Conservation (phyloP, 495 filamentous ascomycete genomes). For the Aspergillus heteromorphus region DNA sequence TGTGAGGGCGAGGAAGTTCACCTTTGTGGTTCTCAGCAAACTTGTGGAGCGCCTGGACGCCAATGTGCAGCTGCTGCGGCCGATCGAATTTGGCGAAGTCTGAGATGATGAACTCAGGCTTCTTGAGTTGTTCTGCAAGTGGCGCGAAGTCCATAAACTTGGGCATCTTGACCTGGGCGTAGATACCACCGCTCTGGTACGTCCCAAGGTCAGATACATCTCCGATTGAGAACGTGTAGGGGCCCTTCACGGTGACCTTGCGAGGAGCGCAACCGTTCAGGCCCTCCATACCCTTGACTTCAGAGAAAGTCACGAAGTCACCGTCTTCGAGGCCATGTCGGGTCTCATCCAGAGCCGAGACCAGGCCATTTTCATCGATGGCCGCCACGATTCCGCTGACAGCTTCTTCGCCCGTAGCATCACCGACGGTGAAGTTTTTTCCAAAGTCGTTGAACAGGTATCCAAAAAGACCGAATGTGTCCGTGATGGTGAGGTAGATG, state of each 20-base stretch:
- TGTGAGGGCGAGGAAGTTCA: constrained; percentile 74
- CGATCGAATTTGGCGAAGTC: constrained; percentile 98
- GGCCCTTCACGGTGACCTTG: constrained; percentile 89
- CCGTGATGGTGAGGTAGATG: constrained; percentile 81
- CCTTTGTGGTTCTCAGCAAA: constrained; percentile 65
- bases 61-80: constrained; percentile 84
- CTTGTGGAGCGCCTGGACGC: constrained; percentile 85
- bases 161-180: constrained; percentile 95
- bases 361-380: constrained; percentile 82
- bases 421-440: constrained; percentile 81
- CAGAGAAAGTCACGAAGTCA: constrained; percentile 90
- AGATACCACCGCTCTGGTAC: constrained; percentile 85
- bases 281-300: constrained; percentile 87
- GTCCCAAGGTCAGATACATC: constrained; percentile 81
- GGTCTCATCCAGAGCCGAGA: constrained; percentile 92
- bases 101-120: constrained; percentile 84
- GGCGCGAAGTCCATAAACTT: constrained; percentile 88
- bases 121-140: constrained; percentile 67
- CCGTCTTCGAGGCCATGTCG: constrained; percentile 95
- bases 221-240: constrained; percentile 95
- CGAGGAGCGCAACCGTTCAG: constrained; percentile 77
- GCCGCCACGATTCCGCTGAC: constrained; percentile 84
- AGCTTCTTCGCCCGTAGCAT: constrained; percentile 85
- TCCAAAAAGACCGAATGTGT: constrained; percentile 92
- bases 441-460: constrained; percentile 97